Evolutionary conservation across 2,329 filamentous ascomycete species (phyloP), one percentile per base, ranked within the genome.

Genomic region (Xylariaceae sp.): DNA sequence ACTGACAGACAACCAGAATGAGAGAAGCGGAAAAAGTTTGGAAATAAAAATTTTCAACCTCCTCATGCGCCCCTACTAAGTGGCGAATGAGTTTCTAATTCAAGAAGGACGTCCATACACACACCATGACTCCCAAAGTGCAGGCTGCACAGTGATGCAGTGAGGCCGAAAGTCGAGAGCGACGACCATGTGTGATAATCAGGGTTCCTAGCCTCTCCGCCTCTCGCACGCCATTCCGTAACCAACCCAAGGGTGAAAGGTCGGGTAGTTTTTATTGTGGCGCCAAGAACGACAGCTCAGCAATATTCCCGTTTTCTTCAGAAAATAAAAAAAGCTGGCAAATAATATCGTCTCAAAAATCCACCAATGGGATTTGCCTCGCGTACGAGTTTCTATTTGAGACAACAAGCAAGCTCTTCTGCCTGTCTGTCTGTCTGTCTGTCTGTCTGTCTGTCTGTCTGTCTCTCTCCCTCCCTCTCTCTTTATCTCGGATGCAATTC

Each of bases 371-470:
- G 51, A 44, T 45, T n/a, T 12, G 39, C 52, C 37, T 11, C 4
- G 9, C 19, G 44, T 40, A 31, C 32, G 37, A 32, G 53, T 53
- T 59, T 59, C 57, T 59, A 59, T 59, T 57, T 48, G 57, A 59
- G 55, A 57, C 58, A 53, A 50, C 44, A 19, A 49, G 53, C 47
- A 4, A 8, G 6, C 4, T 27, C 6, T 54, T 59, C 56, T 53
- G 19, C 0, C 19, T 19, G 19, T 19, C 19, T 19, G 19, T 19
- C 19, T 19, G 19, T 19, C 19, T 19, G 56, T 56, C n/a, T 39
- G 6, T 12, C n/a, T n/a, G n/a, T n/a, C n/a, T n/a, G n/a, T n/a
- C n/a, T n/a, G n/a, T n/a, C 4, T 11, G 11, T 19, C 19, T 19
- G 37, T 9, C 3, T 39, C 48, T 29, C 37, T 39, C 11, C 4